Evolutionary conservation across 1,284 basidiomycete genomes (phyloP).

Genomic region (Cystobasidium slooffiae): DNA sequence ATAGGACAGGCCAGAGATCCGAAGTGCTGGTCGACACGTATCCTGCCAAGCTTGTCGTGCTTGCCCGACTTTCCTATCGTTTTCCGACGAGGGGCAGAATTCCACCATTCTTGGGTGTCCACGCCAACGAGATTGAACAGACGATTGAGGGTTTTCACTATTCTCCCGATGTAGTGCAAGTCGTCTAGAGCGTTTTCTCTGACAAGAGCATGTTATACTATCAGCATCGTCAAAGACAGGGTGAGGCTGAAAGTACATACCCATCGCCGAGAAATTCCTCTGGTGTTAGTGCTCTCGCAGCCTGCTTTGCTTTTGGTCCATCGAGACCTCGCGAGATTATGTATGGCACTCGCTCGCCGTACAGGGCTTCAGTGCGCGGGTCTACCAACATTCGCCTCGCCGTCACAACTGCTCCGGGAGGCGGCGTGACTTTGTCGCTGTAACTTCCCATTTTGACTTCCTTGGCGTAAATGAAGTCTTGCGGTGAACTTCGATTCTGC

Average conservation of each 20-base stretch:
- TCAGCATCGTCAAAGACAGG: slow-evolving; percentile 26
- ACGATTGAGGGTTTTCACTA: slow-evolving; percentile 86
- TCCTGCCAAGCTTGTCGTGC: slow-evolving; percentile 22
- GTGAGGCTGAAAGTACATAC: slow-evolving; percentile 58
- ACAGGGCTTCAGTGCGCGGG: slow-evolving; percentile 80
- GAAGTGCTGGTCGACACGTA: slow-evolving; percentile 32
- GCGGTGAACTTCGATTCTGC: slow-evolving; percentile 75
- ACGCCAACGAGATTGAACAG: slow-evolving; percentile 91
- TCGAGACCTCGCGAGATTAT: slow-evolving; percentile 70
- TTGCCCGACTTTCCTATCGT: slow-evolving; percentile 40
- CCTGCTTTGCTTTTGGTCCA: slow-evolving; percentile 62
- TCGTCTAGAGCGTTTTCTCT: slow-evolving; percentile 74
- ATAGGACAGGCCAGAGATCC: slow-evolving; percentile 49
- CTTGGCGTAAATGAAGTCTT: slow-evolving; percentile 93
- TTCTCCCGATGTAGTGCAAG: slow-evolving; percentile 84
- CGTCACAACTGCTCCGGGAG: slow-evolving; percentile 87
- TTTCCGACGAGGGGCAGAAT: slow-evolving; percentile 74
- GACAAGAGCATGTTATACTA: slow-evolving; percentile 47
- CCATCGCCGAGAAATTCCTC: slow-evolving; percentile 74
- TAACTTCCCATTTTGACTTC: slow-evolving; percentile 91
- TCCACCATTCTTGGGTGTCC: slow-evolving; percentile 85
- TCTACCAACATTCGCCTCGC: slow-evolving; percentile 75
- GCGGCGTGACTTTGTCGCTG: slow-evolving; percentile 79
- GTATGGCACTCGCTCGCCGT: slow-evolving; percentile 91
- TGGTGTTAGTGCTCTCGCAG: slow-evolving; percentile 80